Percentiles rank a stretch among this genome's conserved stretches.
Conservation (phyloP, 2,329 filamentous ascomycete species). For the Chlorencoelia australis region DNA sequence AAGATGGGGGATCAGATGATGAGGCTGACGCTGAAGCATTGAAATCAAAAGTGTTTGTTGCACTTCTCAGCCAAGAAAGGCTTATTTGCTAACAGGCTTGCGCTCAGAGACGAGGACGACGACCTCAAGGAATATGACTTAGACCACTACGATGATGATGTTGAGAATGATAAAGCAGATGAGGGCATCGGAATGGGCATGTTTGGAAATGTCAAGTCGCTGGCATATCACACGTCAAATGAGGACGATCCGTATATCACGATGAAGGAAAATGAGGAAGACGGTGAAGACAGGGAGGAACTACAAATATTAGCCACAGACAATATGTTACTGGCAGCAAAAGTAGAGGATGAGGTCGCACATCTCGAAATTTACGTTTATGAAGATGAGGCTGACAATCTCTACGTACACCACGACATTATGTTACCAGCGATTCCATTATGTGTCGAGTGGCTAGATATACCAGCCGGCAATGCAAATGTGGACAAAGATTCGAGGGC, state of each 20-base stretch:
- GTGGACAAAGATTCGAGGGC: constrained; percentile 56
- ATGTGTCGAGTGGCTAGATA: constrained; percentile 89
- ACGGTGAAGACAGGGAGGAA: constrained; percentile 82
- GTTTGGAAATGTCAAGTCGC: constrained; percentile 89
- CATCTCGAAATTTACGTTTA: constrained; percentile 97
- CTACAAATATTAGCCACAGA: constrained; percentile 87
- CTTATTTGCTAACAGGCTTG: constrained; percentile 14
- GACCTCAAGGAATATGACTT: constrained; percentile 94
- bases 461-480: constrained; percentile 67
- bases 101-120: constrained; percentile 53
- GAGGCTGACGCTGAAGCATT: constrained; percentile 22
- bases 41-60: constrained; percentile 32
- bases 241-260: constrained; percentile 96
- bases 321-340: constrained; percentile 83
- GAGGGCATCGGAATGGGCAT: constrained; percentile 69
- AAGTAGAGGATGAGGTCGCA: constrained; percentile 93
- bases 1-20: constrained; percentile 27
- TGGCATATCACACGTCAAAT: constrained; percentile 90
- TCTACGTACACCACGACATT: constrained; percentile 98
- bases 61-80: too few species aligned
- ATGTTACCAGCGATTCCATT: constrained; percentile 97
- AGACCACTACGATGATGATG: constrained; percentile 88
- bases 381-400: constrained; percentile 87
- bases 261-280: constrained; percentile 53
- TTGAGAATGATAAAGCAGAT: constrained; percentile 50